Evolutionary conservation across 306 rosid genomes (phyloP).

Genomic region (Sicyos edulis): DNA sequence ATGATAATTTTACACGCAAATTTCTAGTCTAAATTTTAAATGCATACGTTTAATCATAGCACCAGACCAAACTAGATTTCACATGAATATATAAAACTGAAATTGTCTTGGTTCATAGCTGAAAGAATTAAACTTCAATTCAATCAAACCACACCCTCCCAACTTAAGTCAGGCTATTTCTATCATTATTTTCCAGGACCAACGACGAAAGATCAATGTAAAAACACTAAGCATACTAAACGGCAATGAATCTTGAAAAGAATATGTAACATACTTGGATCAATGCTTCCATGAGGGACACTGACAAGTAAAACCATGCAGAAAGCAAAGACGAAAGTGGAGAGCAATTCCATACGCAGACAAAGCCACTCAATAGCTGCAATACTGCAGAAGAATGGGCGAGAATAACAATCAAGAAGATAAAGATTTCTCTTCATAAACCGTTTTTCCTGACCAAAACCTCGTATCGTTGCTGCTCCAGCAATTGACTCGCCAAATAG

Average conservation of each 20-base stretch:
- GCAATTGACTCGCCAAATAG: conserved; percentile 98
- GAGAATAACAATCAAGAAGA: conserved; percentile 91
- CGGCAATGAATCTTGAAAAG: neutral
- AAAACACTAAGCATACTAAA: neutral
- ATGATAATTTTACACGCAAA: neutral
- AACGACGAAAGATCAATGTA: neutral
- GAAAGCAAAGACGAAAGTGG: conserved; percentile 90
- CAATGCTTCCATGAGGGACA: conserved; percentile 86
- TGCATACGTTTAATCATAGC: neutral
- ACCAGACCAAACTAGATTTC: neutral
- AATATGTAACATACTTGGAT: conserved; percentile 70
- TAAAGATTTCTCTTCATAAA: conserved; percentile 88
- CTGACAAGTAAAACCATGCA: conserved; percentile 96
- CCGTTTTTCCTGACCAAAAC: conserved; percentile 97
- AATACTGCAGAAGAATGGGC: conserved; percentile 98
- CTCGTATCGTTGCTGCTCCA: conserved; percentile 95
- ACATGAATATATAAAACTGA: neutral
- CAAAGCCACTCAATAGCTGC: conserved; percentile 99
- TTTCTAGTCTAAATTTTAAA: neutral
- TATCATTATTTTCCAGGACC: neutral
- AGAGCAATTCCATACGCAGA: conserved; percentile 88
- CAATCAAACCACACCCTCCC: neutral
- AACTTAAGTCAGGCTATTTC: neutral
- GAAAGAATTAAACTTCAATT: neutral
- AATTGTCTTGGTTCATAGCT: neutral